These are phyloP conservation scores for Sphagnum tenellum DNA, from an alignment of 225 moss, liverwort and hornwort species.

Conservation along the genomic window DNA sequence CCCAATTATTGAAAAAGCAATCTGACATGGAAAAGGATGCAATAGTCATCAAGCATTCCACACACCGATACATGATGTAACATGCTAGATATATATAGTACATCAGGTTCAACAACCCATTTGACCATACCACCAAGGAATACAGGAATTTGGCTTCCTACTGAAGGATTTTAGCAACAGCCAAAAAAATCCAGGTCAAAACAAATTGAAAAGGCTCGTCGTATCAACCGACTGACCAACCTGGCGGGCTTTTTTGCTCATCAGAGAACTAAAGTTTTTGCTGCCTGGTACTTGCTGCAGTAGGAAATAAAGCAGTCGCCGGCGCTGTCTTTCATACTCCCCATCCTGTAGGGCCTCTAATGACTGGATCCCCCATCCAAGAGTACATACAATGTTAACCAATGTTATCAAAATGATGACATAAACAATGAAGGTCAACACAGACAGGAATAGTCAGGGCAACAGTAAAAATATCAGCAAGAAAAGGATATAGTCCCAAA, in stretches of 20 bases:
- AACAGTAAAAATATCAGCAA: conserved; percentile 4
- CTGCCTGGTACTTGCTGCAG: conserved; percentile 94
- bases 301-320: conserved; percentile 80
- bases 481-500: neutral
- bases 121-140: too few species aligned
- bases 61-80: too few species aligned
- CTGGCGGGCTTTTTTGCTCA: conserved; percentile 87
- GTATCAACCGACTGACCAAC: conserved; percentile 15
- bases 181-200: too few species aligned
- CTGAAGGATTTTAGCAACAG: too few species aligned
- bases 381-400: neutral
- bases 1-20: conserved; percentile 72
- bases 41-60: too few species aligned
- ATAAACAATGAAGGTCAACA: too few species aligned
- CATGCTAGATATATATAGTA: too few species aligned
- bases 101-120: too few species aligned
- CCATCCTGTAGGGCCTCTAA: conserved; percentile 89
- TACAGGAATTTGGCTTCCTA: too few species aligned
- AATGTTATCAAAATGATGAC: too few species aligned
- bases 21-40: conserved; percentile 15
- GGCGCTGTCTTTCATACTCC: conserved; percentile 88
- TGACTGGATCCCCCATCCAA: conserved; percentile 23
- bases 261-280: conserved; percentile 80
- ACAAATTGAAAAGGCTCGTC: too few species aligned
- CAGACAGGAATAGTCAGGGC: neutral